A percentile compares a stretch with the other conserved stretches of the same genome.
These are phyloP conservation scores for Colletotrichum higginsianum DNA, from an alignment of 2,329 filamentous ascomycete species.

Conservation along the genomic window DNA sequence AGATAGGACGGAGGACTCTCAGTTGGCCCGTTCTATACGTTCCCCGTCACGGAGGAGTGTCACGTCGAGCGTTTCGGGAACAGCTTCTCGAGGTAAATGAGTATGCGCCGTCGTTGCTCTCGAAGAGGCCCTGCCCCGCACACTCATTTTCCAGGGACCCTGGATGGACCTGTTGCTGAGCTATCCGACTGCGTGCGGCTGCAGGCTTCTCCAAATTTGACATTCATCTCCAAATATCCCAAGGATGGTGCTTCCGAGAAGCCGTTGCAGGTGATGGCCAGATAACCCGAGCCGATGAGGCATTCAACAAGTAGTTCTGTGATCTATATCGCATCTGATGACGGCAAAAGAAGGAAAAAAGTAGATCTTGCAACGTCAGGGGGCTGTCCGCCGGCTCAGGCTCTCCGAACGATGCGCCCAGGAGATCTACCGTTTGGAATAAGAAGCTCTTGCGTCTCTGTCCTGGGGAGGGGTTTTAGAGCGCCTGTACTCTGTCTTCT, in stretches of 20 bases:
- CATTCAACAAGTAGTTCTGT: background rate
- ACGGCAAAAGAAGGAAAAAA: constrained; percentile 4
- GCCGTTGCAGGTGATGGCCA: constrained; percentile 22
- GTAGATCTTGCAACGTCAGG: constrained; percentile 18
- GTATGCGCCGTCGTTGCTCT: background rate
- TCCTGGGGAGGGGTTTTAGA: background rate
- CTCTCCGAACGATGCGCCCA: constrained; percentile 15
- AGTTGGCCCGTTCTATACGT: background rate
- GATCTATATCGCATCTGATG: constrained; percentile 12
- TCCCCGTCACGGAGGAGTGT: constrained; percentile 8
- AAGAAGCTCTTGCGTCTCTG: background rate
- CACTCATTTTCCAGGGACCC: constrained; percentile 15
- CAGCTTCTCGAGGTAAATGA: constrained; percentile 9
- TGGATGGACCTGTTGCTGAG: constrained; percentile 16
- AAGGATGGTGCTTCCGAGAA: constrained; percentile 8
- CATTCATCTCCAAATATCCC: constrained; percentile 27
- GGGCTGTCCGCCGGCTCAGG: constrained; percentile 6
- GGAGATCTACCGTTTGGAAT: constrained; percentile 24
- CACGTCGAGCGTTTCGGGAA: constrained; percentile 11
- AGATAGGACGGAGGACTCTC: background rate
- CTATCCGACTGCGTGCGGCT: constrained; percentile 26
- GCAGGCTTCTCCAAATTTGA: constrained; percentile 32
- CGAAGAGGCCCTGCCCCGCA: constrained; percentile 2
- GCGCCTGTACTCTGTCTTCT: background rate
- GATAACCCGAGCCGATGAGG: background rate